A percentile compares a stretch with the other conserved stretches of the same genome.
Conservation (phyloP, 176 grass and related monocot species). For the Zoysia pacifica region DNA sequence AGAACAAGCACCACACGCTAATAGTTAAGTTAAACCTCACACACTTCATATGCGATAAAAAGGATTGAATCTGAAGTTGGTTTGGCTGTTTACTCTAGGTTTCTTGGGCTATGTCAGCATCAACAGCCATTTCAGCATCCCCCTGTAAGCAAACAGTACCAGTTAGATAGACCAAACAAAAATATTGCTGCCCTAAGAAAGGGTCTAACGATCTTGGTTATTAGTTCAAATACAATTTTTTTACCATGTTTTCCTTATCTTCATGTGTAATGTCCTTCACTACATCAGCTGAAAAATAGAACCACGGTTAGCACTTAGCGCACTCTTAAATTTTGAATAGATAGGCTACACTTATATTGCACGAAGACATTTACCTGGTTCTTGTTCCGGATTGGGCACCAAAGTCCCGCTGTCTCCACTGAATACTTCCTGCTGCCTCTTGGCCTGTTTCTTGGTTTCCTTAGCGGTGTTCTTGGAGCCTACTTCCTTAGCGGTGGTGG, state of each 20-base stretch:
- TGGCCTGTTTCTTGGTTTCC: conserved; percentile 57
- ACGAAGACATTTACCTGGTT: conserved; percentile 54
- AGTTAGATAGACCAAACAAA: neutral
- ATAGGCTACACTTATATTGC: neutral
- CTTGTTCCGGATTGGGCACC: conserved; percentile 16
- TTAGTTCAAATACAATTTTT: neutral
- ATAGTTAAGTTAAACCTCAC: neutral
- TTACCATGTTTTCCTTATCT: conserved; percentile 96
- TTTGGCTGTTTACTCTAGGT: conserved; percentile 27
- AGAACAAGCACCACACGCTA: conserved; percentile 41
- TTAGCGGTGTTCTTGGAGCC: conserved; percentile 38
- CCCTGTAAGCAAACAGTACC: conserved; percentile 45
- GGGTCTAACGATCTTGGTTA: neutral
- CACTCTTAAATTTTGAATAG: neutral
- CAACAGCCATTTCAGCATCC: conserved; percentile 33
- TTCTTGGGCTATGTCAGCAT: conserved; percentile 43
- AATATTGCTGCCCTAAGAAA: neutral
- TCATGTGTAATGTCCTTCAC: conserved; percentile 49
- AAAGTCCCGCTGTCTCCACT: conserved; percentile 40
- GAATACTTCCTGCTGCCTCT: conserved; percentile 43
- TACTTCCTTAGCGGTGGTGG: conserved; percentile 36
- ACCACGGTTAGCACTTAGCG: conserved; percentile 18
- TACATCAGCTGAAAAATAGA: conserved; percentile 37
- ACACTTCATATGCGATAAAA: conserved; percentile 66
- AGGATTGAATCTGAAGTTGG: conserved; percentile 68